phyloP scores from a whole-genome alignment of 257 asterid genomes.

The Solanum medicagineum region DNA sequence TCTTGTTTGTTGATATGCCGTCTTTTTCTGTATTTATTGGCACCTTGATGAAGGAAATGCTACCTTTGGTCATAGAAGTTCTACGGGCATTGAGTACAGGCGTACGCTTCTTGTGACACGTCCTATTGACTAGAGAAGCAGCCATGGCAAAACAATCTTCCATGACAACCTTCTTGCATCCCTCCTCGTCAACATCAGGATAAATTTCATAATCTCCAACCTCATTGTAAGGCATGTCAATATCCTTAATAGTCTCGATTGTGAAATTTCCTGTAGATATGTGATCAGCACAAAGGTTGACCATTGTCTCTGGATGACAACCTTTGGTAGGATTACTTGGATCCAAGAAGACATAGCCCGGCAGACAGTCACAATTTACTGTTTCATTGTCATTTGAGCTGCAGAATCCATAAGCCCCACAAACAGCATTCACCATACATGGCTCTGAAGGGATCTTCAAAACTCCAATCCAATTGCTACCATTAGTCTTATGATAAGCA shows the following conservation, averaged over 20 bases:
- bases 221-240: not conserved
- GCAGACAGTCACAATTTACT: not conserved
- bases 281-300: not conserved
- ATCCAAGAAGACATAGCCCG: not conserved
- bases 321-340: not conserved
- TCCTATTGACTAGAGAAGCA: not conserved
- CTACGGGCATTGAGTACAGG: slow-evolving; percentile 1
- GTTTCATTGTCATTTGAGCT: not conserved
- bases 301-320: not conserved
- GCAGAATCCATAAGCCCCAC: slow-evolving; percentile 5
- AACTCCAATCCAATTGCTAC: not conserved
- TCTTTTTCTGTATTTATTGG: not conserved
- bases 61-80: not conserved
- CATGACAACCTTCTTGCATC: not conserved
- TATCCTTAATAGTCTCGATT: not conserved
- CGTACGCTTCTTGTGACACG: not conserved
- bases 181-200: not conserved
- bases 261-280: not conserved
- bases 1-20: not conserved
- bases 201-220: not conserved
- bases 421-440: not conserved
- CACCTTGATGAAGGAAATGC: not conserved
- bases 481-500: not conserved
- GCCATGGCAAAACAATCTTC: not conserved
- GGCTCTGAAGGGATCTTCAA: not conserved